phyloP scores from a whole-genome alignment of 345 rosid species.

The Carallia pectinifolia region DNA sequence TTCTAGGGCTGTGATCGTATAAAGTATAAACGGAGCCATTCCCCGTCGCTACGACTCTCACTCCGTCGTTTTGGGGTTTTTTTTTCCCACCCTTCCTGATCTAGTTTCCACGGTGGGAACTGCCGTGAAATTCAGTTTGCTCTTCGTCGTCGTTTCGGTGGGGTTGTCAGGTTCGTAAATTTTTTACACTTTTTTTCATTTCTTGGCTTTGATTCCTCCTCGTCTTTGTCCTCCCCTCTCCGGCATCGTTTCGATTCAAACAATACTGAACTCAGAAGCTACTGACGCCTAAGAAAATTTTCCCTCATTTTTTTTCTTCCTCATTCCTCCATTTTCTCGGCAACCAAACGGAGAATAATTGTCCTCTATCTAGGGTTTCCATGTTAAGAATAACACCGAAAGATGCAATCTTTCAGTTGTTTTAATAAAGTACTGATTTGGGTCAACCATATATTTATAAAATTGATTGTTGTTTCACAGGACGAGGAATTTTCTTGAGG shows the following conservation, averaged over 20 bases:
- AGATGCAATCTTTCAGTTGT: no score
- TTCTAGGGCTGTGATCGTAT: no score
- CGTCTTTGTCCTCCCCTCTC: conserved; percentile 35
- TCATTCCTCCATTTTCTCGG: conserved; percentile 14
- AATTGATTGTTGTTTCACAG: no score
- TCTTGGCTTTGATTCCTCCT: conserved; percentile 12
- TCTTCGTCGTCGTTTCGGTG: neutral
- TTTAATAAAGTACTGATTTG: no score
- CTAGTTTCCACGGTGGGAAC: neutral
- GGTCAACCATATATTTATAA: no score
- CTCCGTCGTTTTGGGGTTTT: conserved; percentile 55
- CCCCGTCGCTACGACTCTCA: conserved; percentile 38
- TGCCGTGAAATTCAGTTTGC: neutral
- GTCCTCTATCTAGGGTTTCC: conserved; percentile 4
- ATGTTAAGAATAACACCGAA: neutral
- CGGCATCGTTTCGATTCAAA: conserved; percentile 58
- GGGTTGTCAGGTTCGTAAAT: conserved; percentile 16
- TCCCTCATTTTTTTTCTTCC: conserved; percentile 10
- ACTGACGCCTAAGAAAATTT: neutral
- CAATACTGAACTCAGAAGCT: no score
- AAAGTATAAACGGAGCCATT: neutral
- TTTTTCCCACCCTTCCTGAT: neutral
- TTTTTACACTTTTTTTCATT: neutral
- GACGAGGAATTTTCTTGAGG: no score
- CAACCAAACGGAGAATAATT: conserved; percentile 3